Base-by-base conservation (phyloP, 352 stramenopile genomes). In the Lagenidium sp. region DNA sequence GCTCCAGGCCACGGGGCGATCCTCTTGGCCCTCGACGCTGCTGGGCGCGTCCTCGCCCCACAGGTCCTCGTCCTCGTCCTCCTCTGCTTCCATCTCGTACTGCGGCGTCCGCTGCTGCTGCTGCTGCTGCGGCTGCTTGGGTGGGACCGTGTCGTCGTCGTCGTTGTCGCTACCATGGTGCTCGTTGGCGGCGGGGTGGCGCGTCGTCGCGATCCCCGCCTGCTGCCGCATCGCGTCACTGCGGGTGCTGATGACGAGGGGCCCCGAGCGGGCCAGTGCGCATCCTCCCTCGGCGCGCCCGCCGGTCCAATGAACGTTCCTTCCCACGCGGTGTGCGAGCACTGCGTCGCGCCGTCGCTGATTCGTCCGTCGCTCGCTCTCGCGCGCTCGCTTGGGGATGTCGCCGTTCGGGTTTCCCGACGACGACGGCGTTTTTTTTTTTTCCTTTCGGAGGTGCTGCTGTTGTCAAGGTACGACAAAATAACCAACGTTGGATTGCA, bases 31-130 rank as follows among this genome's bases (percentile, higher is more conserved):
- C 22, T 44, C 41, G 26, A 12, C 20, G 18, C 52, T 36, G 22
- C 36, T 40, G 0, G 46, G 42, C 22, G 52, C 54, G 36, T 77
- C 72, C 42, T 85, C 72, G 36, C 58, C 62, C 72, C 69, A 83
- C 48, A 77, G 61, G 16, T 56, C 68, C 8, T 71, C 68, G 13
- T 71, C 63, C 1, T 57, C 23, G 7, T 19, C 20, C 13, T 50
- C 44, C 2, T 32, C 43, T 8, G 24, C 19, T 4, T 21, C 24
- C 5, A 24, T 8, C 10, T 22, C 30, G 0, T 23, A 20, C 4
- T 36, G 24, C 32, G 19, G 16, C n/a, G 34, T 16, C 22, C 28
- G 18, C 18, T 40, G 19, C 6, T 23, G 20, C 29, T 28, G 3
- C n/a, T 18, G 3, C 32, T 50, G 34, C 13, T 20, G 18, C n/a